A percentile compares a stretch with the other conserved stretches of the same genome.
Conservation (phyloP, 176 grass and related monocot genomes). For the Eragrostis nindensis region DNA sequence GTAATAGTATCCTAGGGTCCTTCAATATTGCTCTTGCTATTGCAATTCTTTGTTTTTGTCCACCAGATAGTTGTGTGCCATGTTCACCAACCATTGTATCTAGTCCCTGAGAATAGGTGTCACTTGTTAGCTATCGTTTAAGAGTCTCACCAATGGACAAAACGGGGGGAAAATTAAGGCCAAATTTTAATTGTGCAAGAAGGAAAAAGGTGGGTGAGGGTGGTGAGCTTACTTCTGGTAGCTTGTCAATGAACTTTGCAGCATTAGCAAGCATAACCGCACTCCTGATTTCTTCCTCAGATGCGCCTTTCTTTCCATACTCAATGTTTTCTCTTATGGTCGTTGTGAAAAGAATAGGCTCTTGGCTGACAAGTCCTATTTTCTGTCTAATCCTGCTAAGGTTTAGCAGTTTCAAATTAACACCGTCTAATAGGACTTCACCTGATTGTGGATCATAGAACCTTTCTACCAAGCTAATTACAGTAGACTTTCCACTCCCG, state of each 20-base stretch:
- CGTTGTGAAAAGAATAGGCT: constrained; percentile 76
- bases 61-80: constrained; percentile 74
- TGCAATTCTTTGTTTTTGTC: constrained; percentile 83
- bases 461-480: constrained; percentile 74
- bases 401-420: constrained; percentile 66
- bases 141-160: not conserved
- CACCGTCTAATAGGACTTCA: constrained; percentile 72
- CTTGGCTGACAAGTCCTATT: constrained; percentile 76
- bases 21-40: constrained; percentile 87
- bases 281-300: constrained; percentile 63
- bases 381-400: constrained; percentile 69
- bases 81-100: constrained; percentile 85
- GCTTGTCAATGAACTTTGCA: constrained; percentile 63
- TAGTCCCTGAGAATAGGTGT: constrained; percentile 54
- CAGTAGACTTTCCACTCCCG: constrained; percentile 80
- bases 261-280: constrained; percentile 75
- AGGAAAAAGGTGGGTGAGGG: not conserved
- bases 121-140: constrained; percentile 1
- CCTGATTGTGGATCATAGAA: constrained; percentile 82
- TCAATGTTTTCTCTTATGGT: constrained; percentile 73
- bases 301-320: constrained; percentile 70
- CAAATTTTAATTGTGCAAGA: not conserved
- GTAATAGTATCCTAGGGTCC: constrained; percentile 72
- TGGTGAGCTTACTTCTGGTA: constrained; percentile 61
- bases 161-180: not conserved